Evolutionary conservation across 371 early-diverging fungal species (phyloP).

Genomic region (Mucor circinelloides): DNA sequence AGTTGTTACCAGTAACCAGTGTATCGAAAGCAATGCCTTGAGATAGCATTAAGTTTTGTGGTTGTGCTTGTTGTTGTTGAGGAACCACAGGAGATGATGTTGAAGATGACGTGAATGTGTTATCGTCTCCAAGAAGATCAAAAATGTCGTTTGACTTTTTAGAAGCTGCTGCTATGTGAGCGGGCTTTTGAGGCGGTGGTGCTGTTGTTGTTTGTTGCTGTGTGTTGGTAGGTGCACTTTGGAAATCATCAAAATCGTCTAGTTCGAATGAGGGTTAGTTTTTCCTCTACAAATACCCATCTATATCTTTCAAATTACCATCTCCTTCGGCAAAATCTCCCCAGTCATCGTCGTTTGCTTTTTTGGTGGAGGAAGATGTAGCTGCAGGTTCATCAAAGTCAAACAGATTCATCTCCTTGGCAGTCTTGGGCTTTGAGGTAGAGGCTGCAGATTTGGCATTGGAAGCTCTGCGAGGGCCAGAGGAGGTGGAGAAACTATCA

Average conservation of each 20-base stretch:
- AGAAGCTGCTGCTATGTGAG: neutral
- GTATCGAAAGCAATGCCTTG: constrained; percentile 16
- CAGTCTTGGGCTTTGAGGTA: constrained; percentile 32
- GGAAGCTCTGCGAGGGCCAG: constrained; percentile 2
- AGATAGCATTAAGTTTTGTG: constrained; percentile 11
- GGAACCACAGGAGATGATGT: constrained; percentile 11
- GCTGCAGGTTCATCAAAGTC: constrained; percentile 57
- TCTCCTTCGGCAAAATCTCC: constrained; percentile 52
- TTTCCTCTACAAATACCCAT: constrained; percentile 6
- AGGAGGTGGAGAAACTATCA: neutral
- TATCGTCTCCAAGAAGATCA: constrained; percentile 51
- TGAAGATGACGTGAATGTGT: constrained; percentile 9
- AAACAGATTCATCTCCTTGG: constrained; percentile 52
- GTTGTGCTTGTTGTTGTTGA: constrained; percentile 17
- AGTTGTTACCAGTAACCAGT: constrained; percentile 1
- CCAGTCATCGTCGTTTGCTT: constrained; percentile 53
- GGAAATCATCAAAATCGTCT: constrained; percentile 69
- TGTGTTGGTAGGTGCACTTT: constrained; percentile 50
- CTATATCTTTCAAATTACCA: constrained; percentile 20
- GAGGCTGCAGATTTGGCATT: constrained; percentile 1
- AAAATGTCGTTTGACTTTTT: constrained; percentile 37
- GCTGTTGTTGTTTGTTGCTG: neutral
- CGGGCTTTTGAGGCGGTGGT: neutral
- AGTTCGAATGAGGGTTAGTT: neutral
- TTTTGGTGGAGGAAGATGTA: neutral